Conservation (phyloP, 2,329 filamentous ascomycete species). For the Gnomoniopsis smithogilvyi region DNA sequence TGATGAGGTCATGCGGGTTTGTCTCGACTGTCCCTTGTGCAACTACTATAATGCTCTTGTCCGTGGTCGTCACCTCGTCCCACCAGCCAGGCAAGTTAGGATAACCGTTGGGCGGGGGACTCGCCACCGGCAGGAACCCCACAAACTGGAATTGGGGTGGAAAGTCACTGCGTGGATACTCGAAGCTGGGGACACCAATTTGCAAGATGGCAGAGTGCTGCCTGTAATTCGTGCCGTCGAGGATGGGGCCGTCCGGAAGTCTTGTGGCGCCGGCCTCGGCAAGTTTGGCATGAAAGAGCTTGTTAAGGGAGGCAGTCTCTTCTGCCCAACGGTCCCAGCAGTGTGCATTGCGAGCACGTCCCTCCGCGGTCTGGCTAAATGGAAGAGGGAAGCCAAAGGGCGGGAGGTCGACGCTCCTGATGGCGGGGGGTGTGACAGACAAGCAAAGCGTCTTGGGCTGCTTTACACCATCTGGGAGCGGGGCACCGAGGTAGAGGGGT, state of each 20-base stretch:
- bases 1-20: conserved; percentile 33
- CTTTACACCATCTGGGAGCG: conserved; percentile 21
- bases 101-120: conserved; percentile 9
- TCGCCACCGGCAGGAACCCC: conserved; percentile 29
- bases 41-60: conserved; percentile 33
- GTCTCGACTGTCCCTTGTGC: conserved; percentile 38
- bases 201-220: conserved; percentile 33
- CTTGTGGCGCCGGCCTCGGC: conserved; percentile 26
- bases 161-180: conserved; percentile 36
- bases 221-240: conserved; percentile 33
- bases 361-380: conserved; percentile 27
- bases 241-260: conserved; percentile 22
- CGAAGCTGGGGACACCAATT: conserved; percentile 34
- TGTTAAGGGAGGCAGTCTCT: conserved; percentile 23
- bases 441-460: conserved; percentile 28
- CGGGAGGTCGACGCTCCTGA: conserved; percentile 32
- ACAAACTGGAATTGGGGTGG: conserved; percentile 31
- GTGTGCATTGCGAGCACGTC: conserved; percentile 22
- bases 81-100: conserved; percentile 30
- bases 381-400: conserved; percentile 29
- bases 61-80: conserved; percentile 25
- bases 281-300: conserved; percentile 26
- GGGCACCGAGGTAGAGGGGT: conserved; percentile 30
- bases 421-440: conserved; percentile 34
- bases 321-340: conserved; percentile 30